A percentile compares a stretch with the other conserved stretches of the same genome.
These are phyloP conservation scores for Arxiozyma slooffiae DNA, from an alignment of 1,139 yeast genomes.

Conservation along the genomic window DNA sequence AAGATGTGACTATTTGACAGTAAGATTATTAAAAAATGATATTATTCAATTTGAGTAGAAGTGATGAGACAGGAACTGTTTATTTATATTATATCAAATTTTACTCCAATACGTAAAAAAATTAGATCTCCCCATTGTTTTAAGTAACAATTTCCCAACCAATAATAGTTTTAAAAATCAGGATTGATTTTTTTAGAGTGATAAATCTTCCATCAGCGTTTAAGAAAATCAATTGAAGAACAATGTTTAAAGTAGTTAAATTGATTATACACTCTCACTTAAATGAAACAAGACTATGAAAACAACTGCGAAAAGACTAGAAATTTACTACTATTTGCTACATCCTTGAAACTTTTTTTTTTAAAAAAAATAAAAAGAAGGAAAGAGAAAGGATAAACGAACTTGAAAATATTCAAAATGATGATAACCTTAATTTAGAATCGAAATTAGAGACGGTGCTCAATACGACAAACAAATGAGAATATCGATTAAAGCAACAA, in stretches of 20 bases:
- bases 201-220: conserved; percentile 10
- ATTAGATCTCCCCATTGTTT: conserved; percentile 1
- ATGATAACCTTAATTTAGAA: conserved; percentile 5
- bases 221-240: conserved; percentile 2
- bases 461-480: conserved; percentile 17
- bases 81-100: conserved; percentile 14
- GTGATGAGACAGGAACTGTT: background rate
- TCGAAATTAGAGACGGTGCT: conserved; percentile 13
- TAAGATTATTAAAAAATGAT: background rate
- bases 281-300: conserved; percentile 1
- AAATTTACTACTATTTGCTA: conserved; percentile 21
- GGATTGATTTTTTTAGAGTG: conserved; percentile 6
- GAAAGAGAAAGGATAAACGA: too few species aligned
- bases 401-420: conserved; percentile 4
- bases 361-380: conserved; percentile 17
- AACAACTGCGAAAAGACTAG: conserved; percentile 3
- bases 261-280: conserved; percentile 21
- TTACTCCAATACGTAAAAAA: conserved; percentile 10
- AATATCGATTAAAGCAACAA: conserved; percentile 20
- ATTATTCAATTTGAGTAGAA: background rate
- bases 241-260: conserved; percentile 17
- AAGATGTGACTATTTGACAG: conserved; percentile 15
- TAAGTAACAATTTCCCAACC: background rate
- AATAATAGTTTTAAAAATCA: conserved; percentile 9
- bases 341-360: conserved; percentile 19